Conservation (phyloP, 148 eudicot species). For the Fagopyrum esculentum region DNA sequence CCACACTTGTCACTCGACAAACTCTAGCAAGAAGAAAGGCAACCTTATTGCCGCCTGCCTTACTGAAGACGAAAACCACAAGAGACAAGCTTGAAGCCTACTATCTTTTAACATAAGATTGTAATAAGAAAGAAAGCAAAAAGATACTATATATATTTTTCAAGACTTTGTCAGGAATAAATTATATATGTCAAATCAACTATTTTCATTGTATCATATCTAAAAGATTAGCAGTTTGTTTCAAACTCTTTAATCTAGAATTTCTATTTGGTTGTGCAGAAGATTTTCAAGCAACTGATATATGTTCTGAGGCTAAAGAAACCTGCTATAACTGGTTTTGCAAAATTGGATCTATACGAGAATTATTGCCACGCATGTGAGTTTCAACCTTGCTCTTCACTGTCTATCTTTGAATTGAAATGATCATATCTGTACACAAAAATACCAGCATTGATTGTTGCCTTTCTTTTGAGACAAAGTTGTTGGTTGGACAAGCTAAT, state of each 20-base stretch:
- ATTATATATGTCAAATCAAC: no score
- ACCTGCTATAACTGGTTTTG: conserved; percentile 75
- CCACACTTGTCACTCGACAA: no score
- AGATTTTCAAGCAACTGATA: conserved; percentile 44
- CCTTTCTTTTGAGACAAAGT: neutral
- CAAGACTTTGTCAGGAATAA: no score
- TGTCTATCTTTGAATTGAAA: conserved; percentile 3
- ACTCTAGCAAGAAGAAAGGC: no score
- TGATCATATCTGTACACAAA: neutral
- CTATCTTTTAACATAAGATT: neutral
- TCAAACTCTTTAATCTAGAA: conserved; percentile 10
- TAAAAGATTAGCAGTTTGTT: neutral
- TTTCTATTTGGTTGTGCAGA: conserved; percentile 33
- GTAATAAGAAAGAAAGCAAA: neutral
- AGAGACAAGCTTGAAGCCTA: neutral
- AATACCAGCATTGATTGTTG: neutral
- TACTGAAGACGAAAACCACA: no score
- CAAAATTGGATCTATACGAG: conserved; percentile 63
- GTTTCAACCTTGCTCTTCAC: conserved; percentile 11
- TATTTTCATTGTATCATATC: no score
- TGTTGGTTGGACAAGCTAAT: neutral
- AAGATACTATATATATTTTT: no score
- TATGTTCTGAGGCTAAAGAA: conserved; percentile 62
- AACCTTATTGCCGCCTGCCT: no score
- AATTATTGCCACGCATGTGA: conserved; percentile 88